phyloP scores from a whole-genome alignment of 2,329 filamentous ascomycete species.

The Pyrenochaeta sp. region DNA sequence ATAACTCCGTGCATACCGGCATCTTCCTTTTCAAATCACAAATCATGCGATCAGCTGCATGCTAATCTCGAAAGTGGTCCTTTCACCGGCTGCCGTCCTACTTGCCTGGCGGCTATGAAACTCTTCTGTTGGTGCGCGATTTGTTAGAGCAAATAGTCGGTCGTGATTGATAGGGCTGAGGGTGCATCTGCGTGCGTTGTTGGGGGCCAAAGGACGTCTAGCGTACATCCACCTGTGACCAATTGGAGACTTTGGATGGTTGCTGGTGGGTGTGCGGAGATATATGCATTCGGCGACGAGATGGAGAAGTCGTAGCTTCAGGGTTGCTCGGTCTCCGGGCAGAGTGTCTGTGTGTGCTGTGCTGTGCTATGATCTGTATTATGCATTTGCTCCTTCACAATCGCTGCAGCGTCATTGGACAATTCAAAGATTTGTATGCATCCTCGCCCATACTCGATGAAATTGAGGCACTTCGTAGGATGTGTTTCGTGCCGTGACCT shows the following conservation, averaged over 20 bases:
- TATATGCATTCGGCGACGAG: neutral
- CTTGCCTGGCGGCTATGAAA: conserved; percentile 1
- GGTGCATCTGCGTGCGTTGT: conserved; percentile 3
- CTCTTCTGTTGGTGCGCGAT: conserved; percentile 1
- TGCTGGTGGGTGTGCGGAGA: neutral
- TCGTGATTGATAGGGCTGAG: conserved; percentile 11
- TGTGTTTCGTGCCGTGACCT: neutral
- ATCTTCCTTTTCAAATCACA: neutral
- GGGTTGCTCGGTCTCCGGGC: neutral
- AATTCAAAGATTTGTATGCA: neutral
- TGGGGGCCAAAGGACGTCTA: conserved; percentile 10
- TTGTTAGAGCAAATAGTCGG: conserved; percentile 10
- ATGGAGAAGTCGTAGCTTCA: neutral
- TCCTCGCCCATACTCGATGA: neutral
- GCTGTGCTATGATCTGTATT: neutral
- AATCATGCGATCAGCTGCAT: neutral
- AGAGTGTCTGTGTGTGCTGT: neutral
- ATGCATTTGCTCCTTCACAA: neutral
- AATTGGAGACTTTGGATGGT: conserved; percentile 20
- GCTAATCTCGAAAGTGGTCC: neutral
- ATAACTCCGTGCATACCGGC: neutral
- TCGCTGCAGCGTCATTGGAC: neutral
- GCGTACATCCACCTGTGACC: neutral
- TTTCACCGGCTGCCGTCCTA: neutral
- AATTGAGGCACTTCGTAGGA: neutral